These are phyloP conservation scores for Beauveria bassiana DNA, from an alignment of 2,329 filamentous ascomycete species.

Conservation along the genomic window DNA sequence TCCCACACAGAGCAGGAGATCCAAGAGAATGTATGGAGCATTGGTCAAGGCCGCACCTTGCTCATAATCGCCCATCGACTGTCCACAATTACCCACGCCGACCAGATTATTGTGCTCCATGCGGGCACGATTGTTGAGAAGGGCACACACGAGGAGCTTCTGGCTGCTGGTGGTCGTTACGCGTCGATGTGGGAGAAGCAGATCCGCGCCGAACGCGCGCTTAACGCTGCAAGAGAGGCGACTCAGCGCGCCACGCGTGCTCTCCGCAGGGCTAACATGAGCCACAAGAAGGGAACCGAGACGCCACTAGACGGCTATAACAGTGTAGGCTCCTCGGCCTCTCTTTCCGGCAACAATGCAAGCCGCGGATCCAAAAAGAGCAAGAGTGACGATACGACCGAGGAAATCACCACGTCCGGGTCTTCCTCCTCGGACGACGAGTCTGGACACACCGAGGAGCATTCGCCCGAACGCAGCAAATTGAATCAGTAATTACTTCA, in stretches of 20 bases:
- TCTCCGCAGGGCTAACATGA: slow-evolving; percentile 43
- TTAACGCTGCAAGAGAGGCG: slow-evolving; percentile 28
- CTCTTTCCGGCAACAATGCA: slow-evolving; percentile 28
- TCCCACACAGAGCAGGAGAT: slow-evolving; percentile 92
- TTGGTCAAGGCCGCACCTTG: slow-evolving; percentile 81
- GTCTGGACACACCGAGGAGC: slow-evolving; percentile 26
- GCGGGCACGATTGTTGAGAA: slow-evolving; percentile 69
- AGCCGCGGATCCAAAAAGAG: slow-evolving; percentile 23
- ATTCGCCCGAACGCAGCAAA: slow-evolving; percentile 17
- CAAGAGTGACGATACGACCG: slow-evolving; percentile 24
- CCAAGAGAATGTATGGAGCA: slow-evolving; percentile 72
- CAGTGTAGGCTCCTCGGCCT: slow-evolving; percentile 37
- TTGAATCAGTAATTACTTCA: neutral
- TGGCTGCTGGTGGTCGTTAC: slow-evolving; percentile 65
- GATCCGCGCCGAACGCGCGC: slow-evolving; percentile 65
- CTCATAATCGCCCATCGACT: slow-evolving; percentile 90
- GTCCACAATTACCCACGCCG: slow-evolving; percentile 77
- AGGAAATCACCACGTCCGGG: slow-evolving; percentile 16
- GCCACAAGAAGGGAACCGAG: slow-evolving; percentile 29
- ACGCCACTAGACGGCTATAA: slow-evolving; percentile 38
- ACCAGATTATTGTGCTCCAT: slow-evolving; percentile 75
- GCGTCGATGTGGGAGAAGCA: slow-evolving; percentile 86
- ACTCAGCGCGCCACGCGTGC: slow-evolving; percentile 27
- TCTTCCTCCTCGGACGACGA: slow-evolving; percentile 31
- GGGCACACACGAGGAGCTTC: slow-evolving; percentile 70